These are phyloP conservation scores for Pisolithus albus DNA, from an alignment of 768 basidiomycete genomes.

Conservation along the genomic window DNA sequence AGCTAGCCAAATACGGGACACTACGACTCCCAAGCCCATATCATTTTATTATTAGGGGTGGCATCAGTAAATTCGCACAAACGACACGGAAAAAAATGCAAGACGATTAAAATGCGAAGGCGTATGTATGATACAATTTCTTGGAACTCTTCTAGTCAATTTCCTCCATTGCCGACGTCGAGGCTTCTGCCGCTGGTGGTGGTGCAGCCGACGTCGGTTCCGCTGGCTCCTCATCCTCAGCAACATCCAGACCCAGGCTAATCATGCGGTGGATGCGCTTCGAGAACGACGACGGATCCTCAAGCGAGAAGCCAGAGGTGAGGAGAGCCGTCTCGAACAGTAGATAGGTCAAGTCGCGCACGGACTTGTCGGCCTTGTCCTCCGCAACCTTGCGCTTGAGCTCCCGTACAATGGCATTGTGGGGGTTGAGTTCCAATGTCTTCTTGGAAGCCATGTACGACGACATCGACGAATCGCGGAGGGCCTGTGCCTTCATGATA, in stretches of 20 bases:
- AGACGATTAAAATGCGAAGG: constrained; percentile 20
- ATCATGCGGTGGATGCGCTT: constrained; percentile 98
- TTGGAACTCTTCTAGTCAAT: constrained; percentile 55
- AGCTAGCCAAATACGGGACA: constrained; percentile 18
- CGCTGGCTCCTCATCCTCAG: constrained; percentile 54
- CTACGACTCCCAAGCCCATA: not conserved
- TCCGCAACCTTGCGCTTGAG: constrained; percentile 91
- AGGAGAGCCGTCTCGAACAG: constrained; percentile 96
- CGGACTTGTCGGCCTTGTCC: constrained; percentile 98
- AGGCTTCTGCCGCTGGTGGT: constrained; percentile 50
- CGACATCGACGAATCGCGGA: constrained; percentile 95
- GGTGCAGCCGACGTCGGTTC: constrained; percentile 37
- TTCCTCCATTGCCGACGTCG: constrained; percentile 93
- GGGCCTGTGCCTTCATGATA: constrained; percentile 99
- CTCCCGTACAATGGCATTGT: constrained; percentile 91
- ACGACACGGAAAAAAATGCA: constrained; percentile 11
- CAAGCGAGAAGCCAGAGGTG: constrained; percentile 92
- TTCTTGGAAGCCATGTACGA: constrained; percentile 99
- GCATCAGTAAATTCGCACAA: not conserved
- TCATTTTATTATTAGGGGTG: not conserved
- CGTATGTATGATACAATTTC: constrained; percentile 23
- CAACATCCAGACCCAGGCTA: constrained; percentile 80
- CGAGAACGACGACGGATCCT: constrained; percentile 91
- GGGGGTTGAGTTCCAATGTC: constrained; percentile 93
- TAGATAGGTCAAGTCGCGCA: constrained; percentile 91